Evolutionary conservation across 495 filamentous ascomycete genomes (phyloP).

Genomic region (Neurospora tetraspora): DNA sequence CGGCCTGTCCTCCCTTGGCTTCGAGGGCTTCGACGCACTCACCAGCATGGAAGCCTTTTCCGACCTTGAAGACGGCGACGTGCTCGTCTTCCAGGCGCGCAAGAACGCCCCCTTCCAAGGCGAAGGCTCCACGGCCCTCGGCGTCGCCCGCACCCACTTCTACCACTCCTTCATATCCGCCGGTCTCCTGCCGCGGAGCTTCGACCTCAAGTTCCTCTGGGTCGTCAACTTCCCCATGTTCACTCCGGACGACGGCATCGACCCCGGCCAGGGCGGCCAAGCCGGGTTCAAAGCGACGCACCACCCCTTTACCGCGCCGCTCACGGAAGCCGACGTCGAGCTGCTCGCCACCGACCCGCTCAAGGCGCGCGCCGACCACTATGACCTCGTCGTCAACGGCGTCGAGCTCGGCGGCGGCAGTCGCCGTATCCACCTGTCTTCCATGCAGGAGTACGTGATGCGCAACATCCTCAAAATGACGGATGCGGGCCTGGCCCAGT

Average conservation of each 20-base stretch:
- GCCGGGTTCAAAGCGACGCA: slow-evolving; percentile 82
- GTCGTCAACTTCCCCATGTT: slow-evolving; percentile 87
- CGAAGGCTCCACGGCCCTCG: slow-evolving; percentile 64
- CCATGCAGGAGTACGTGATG: slow-evolving; percentile 77
- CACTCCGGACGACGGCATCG: slow-evolving; percentile 53
- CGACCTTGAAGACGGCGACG: slow-evolving; percentile 49
- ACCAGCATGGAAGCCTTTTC: slow-evolving; percentile 9
- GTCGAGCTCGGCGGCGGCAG: slow-evolving; percentile 91
- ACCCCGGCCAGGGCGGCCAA: slow-evolving; percentile 73
- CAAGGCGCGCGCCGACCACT: slow-evolving; percentile 68
- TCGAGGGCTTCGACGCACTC: slow-evolving; percentile 53
- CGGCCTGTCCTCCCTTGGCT: slow-evolving; percentile 66
- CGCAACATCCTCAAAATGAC: slow-evolving; percentile 63
- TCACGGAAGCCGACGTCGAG: slow-evolving; percentile 60
- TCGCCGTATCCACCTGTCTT: slow-evolving; percentile 79
- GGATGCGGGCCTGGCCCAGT: slow-evolving; percentile 57
- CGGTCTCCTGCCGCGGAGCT: slow-evolving; percentile 44
- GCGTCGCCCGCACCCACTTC: slow-evolving; percentile 61
- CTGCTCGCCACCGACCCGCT: slow-evolving; percentile 63
- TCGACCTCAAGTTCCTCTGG: slow-evolving; percentile 65
- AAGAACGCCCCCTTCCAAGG: slow-evolving; percentile 47
- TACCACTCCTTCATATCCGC: slow-evolving; percentile 53
- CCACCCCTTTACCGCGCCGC: slow-evolving; percentile 91
- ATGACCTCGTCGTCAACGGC: slow-evolving; percentile 92
- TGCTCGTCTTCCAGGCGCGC: slow-evolving; percentile 74